Evolutionary conservation across 345 rosid species (phyloP).

Genomic region (Odontarrhena argentea): DNA sequence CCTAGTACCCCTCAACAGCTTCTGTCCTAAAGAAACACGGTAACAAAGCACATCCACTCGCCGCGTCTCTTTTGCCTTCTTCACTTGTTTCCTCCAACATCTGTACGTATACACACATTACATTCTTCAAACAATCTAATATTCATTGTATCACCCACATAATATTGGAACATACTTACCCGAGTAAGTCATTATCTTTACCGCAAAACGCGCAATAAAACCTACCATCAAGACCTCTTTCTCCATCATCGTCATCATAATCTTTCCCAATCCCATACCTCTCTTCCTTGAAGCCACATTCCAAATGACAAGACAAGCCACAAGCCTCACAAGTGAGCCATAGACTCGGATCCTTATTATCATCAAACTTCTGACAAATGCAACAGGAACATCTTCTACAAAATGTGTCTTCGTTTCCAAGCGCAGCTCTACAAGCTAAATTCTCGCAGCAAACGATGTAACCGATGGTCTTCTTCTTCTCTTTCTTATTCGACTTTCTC

Average conservation of each 20-base stretch:
- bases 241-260: conserved; percentile 36
- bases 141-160: background rate
- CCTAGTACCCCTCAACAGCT: conserved; percentile 63
- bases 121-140: conserved; percentile 3
- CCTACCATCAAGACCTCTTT: conserved; percentile 65
- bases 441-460: conserved; percentile 70
- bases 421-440: conserved; percentile 79
- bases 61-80: conserved; percentile 70
- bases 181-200: conserved; percentile 80
- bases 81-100: conserved; percentile 92
- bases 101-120: conserved; percentile 42
- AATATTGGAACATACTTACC: conserved; percentile 48
- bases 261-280: conserved; percentile 64
- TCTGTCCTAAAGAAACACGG: conserved; percentile 77
- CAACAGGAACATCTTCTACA: conserved; percentile 96
- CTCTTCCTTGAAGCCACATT: conserved; percentile 76
- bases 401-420: conserved; percentile 60
- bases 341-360: conserved; percentile 92
- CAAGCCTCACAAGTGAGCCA: conserved; percentile 88
- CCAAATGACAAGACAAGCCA: conserved; percentile 89
- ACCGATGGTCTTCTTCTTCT: conserved; percentile 59
- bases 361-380: conserved; percentile 77
- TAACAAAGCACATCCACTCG: conserved; percentile 88
- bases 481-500: conserved; percentile 58
- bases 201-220: conserved; percentile 73